Percentiles rank a stretch among this genome's conserved stretches.
phyloP scores from a whole-genome alignment of 768 basidiomycete genomes.

The Psilocybe tampanensis region DNA sequence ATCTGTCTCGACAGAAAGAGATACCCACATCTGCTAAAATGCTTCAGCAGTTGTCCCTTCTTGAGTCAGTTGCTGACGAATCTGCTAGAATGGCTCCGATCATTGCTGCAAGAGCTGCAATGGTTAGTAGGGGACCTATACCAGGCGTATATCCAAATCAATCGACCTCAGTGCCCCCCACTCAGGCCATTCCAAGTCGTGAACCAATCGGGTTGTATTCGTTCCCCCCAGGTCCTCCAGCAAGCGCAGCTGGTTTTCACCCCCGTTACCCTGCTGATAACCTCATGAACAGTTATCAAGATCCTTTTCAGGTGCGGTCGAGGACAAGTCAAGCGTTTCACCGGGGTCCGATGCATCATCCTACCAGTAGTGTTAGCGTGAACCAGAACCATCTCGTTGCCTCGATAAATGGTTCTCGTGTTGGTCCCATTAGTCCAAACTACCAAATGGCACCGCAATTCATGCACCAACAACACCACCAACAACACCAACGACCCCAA shows the following conservation, averaged over 20 bases:
- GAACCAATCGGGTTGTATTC: conserved; percentile 37
- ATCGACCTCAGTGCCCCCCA: conserved; percentile 27
- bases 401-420: conserved; percentile 40
- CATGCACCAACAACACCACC: conserved; percentile 18
- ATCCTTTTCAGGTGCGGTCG: conserved; percentile 49
- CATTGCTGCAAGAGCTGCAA: conserved; percentile 28
- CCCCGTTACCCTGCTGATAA: conserved; percentile 12
- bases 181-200: conserved; percentile 24
- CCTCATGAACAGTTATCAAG: conserved; percentile 15
- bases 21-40: conserved; percentile 61
- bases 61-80: conserved; percentile 74
- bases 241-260: conserved; percentile 22
- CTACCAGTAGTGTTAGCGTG: conserved; percentile 47
- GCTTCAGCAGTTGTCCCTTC: conserved; percentile 68
- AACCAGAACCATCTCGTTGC: conserved; percentile 52
- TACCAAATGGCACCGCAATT: conserved; percentile 20
- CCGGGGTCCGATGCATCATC: conserved; percentile 32
- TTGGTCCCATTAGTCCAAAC: conserved; percentile 16
- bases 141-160: conserved; percentile 11
- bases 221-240: conserved; percentile 14
- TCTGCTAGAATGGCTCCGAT: conserved; percentile 63
- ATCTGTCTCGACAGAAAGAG: conserved; percentile 57
- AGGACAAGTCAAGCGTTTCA: conserved; percentile 49
- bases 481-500: conserved; percentile 11
- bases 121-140: conserved; percentile 19